Base-by-base conservation (phyloP, 805 yeast species). In the Candida montana region DNA sequence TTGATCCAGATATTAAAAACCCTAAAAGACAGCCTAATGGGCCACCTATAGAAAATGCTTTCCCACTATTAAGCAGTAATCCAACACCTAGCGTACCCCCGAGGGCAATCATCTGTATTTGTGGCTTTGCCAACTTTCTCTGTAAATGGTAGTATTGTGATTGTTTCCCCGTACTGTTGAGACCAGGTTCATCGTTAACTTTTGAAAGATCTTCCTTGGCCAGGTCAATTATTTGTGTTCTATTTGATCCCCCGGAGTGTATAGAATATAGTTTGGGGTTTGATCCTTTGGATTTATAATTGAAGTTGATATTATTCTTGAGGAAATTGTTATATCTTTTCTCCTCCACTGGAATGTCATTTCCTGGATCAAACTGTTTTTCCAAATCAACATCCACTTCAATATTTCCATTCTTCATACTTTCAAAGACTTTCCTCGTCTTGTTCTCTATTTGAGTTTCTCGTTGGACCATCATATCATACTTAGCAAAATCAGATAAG, bases 31-130 rank as follows among this genome's bases (percentile, higher is more conserved):
- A 76, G 0, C 95, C 95, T 39, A 84, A 64, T 1, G 91, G 91
- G 2, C 95, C 95, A 2, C 85, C 83, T 15, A 79, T 78, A 16
- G 79, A 69, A 39, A 84, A 71, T 1, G 88, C 84, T 52, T 83
- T 81, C 4, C 93, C 90, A 7, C 83, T 75, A 33, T 81, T 77
- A 19, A 84, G 62, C 42, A 81, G 71, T 16, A 84, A 60, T 0
- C 95, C 93, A 13, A 84, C 91, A 1, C 93, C 93, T 5, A 84
- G 59, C 0, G 90, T 82, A 2, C 89, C 91, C 3, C 89, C 88
- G 24, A 85, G 65, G 0, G 90, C 84, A 35, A 84, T 79, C 79
- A 83, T 81, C 54, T 83, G 89, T 16, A 84, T 62, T 58, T 84
- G 91, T 18, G 88, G 63, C 23, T 79, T 77, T 40, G 72, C 72